These are phyloP conservation scores for Blastocystis hominis DNA, from an alignment of 352 stramenopile species.

Conservation along the genomic window DNA sequence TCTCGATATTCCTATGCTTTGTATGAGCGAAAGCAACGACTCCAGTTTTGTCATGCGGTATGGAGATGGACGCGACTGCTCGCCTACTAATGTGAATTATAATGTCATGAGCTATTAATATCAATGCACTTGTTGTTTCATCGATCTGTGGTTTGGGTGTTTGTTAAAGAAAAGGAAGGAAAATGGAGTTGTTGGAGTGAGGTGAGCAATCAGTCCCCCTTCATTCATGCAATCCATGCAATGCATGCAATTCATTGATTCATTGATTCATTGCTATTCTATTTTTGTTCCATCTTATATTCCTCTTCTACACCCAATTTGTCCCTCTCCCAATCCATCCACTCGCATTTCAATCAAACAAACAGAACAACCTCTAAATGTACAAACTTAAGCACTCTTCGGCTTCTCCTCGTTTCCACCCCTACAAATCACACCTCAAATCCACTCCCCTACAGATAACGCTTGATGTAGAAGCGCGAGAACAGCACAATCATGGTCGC, in stretches of 20 bases:
- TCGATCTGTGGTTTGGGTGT: not conserved
- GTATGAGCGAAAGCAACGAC: not conserved
- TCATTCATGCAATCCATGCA: not conserved
- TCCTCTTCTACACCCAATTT: no score
- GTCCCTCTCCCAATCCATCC: no score
- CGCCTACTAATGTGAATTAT: constrained; percentile 47
- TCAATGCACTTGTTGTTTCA: constrained; percentile 6
- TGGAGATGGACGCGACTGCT: not conserved
- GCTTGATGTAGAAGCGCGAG: constrained; percentile 46
- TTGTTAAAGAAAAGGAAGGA: not conserved
- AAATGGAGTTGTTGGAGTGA: not conserved
- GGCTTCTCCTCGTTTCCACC: not conserved
- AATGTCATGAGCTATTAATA: not conserved
- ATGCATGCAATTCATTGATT: not conserved
- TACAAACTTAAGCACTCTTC: constrained; percentile 7
- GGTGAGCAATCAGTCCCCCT: no score
- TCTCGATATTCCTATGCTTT: constrained; percentile 6
- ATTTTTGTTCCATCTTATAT: not conserved
- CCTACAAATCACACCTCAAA: not conserved
- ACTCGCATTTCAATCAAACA: not conserved
- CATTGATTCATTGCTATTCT: not conserved
- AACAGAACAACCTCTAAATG: not conserved
- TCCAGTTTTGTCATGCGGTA: not conserved
- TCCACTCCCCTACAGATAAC: constrained; percentile 13
- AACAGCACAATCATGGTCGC: constrained; percentile 56